Base-by-base conservation (phyloP, 2,329 filamentous ascomycete species). In the Hymenoscyphus scutula region DNA sequence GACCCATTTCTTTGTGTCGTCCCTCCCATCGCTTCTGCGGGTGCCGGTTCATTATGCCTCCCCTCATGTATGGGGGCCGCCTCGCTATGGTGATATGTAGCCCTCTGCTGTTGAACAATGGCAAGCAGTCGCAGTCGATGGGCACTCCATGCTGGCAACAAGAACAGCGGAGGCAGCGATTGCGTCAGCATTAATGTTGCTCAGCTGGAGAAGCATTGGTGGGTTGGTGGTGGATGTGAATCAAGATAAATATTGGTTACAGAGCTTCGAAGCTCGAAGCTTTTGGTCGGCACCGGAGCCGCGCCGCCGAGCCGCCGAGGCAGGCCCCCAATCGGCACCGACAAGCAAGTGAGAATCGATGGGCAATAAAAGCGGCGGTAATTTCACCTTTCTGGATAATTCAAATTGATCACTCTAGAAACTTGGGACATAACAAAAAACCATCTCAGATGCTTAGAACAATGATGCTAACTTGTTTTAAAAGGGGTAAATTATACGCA, bases 121-220 rank as follows among this genome's bases (percentile, higher is more conserved):
- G 62, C 62, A n/a, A 74, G 68, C 41, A 48, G 41, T 48, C 41
- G 41, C 41, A 48, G 41, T 68, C 76, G 76, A 59, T 66, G 67
- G 53, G 72, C 65, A 67, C 69, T 75, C 77, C 77, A 77, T 72
- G 72, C 69, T 70, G 76, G 74, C 68, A 76, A 72, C 70, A 77
- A 74, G 74, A 76, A 77, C 74, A 76, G 76, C 73, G 76, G 74
- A 72, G 73, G 76, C 64, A 75, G 70, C 45, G 75, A 71, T 68
- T 76, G 76, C 73, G 74, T 74, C 71, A 73, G 77, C 78, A 80
- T 80, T 74, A 79, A 79, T 69, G 63, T 59, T 66, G 57, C 34
- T 34, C 57, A 53, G 27, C 41, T 37, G 45, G 29, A 11, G 17
- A 27, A 15, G 51, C 51, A 53, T 45, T 38, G 45, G n/a, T 19